These are phyloP conservation scores for Tylopilus felleus DNA, from an alignment of 768 basidiomycete genomes.

Conservation along the genomic window DNA sequence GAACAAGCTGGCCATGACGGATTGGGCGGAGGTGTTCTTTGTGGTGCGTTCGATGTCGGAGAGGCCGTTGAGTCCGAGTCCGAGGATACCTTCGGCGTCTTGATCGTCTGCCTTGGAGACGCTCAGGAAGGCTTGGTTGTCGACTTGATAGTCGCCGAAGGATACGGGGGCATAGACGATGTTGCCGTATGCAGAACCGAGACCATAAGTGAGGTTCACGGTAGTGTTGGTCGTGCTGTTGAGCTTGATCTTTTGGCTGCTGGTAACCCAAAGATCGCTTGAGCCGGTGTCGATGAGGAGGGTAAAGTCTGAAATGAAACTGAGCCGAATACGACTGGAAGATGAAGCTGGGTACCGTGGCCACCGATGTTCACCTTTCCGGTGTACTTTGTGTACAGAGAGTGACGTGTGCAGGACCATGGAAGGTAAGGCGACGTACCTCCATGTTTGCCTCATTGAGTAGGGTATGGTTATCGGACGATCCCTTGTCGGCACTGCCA, in stretches of 20 bases:
- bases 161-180: constrained; percentile 35
- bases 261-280: constrained; percentile 29
- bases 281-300: constrained; percentile 29
- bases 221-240: constrained; percentile 30
- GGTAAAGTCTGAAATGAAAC: constrained; percentile 22
- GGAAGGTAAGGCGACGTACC: constrained; percentile 17
- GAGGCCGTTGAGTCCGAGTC: constrained; percentile 26
- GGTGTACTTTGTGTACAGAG: constrained; percentile 19
- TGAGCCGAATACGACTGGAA: not conserved
- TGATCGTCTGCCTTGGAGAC: constrained; percentile 16
- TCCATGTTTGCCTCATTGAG: constrained; percentile 24
- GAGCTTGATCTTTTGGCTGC: constrained; percentile 22
- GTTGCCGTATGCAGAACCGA: constrained; percentile 36
- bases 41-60: constrained; percentile 20
- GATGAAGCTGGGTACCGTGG: constrained; percentile 17
- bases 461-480: constrained; percentile 24
- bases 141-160: constrained; percentile 33
- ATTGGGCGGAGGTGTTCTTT: constrained; percentile 14
- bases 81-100: constrained; percentile 23
- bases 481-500: constrained; percentile 15
- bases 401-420: not conserved
- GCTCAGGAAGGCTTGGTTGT: constrained; percentile 27
- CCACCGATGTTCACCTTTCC: constrained; percentile 30
- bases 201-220: constrained; percentile 35
- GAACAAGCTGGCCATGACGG: constrained; percentile 42